Conservation (phyloP, 164 flowering plant species). For the Saururus chinensis region DNA sequence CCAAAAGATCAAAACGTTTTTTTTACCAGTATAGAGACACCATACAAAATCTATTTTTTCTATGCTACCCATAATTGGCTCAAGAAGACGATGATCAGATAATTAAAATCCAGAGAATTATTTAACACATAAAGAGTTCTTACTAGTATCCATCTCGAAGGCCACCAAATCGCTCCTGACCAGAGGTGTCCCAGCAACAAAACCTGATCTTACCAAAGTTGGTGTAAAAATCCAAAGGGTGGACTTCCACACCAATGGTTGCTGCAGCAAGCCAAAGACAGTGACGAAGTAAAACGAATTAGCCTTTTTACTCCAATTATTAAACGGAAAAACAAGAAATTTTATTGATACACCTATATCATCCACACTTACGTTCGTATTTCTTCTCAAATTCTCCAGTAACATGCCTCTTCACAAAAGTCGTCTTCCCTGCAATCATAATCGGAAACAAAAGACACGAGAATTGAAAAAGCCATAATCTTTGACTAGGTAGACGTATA, state of each 20-base stretch:
- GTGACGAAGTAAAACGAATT: too few species aligned
- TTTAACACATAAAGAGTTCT: constrained; percentile 3
- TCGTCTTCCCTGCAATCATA: constrained; percentile 9
- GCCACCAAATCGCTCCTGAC: constrained; percentile 17
- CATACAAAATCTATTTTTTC: too few species aligned
- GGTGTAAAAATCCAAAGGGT: constrained; percentile 15
- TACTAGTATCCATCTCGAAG: constrained; percentile 17
- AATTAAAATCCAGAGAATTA: not conserved
- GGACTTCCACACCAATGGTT: constrained; percentile 16
- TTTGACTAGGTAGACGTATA: too few species aligned
- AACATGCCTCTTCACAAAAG: constrained; percentile 15
- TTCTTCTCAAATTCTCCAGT: constrained; percentile 17
- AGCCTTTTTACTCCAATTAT: not conserved
- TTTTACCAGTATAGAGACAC: too few species aligned
- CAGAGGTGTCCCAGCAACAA: constrained; percentile 17
- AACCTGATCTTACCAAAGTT: constrained; percentile 14
- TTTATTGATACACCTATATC: too few species aligned
- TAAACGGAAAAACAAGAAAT: too few species aligned
- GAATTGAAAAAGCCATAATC: too few species aligned
- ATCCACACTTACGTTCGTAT: constrained; percentile 9
- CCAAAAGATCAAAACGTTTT: too few species aligned
- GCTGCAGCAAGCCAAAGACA: constrained; percentile 3
- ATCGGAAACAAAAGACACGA: not conserved
- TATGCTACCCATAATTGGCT: too few species aligned
- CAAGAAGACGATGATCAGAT: too few species aligned